Conservation (phyloP, 2,329 filamentous ascomycete species). For the Calonectria ilicicola region DNA sequence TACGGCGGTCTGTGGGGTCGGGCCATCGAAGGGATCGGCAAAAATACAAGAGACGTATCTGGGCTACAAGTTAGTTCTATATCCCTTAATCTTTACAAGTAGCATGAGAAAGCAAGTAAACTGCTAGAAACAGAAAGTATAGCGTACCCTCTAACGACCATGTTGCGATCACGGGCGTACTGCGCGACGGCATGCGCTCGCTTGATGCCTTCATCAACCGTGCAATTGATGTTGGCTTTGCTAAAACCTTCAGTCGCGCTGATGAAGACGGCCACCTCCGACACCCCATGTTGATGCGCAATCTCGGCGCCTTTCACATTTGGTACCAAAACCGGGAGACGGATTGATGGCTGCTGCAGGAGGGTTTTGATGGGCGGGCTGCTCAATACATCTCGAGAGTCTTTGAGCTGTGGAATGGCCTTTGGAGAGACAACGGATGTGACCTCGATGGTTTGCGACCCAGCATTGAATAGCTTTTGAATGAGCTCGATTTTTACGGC, state of each 20-base stretch:
- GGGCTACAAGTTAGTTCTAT: neutral
- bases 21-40: slow-evolving; percentile 61
- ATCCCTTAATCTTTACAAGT: neutral
- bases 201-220: slow-evolving; percentile 64
- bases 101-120: neutral
- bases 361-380: slow-evolving; percentile 21
- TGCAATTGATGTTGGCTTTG: slow-evolving; percentile 69
- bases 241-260: slow-evolving; percentile 71
- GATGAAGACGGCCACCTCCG: slow-evolving; percentile 64
- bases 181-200: slow-evolving; percentile 62
- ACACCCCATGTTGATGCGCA: slow-evolving; percentile 32
- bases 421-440: slow-evolving; percentile 76
- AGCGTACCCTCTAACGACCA: slow-evolving; percentile 60
- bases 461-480: slow-evolving; percentile 65
- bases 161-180: slow-evolving; percentile 53
- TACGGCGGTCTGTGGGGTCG: slow-evolving; percentile 43
- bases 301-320: slow-evolving; percentile 67
- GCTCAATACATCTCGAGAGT: slow-evolving; percentile 62
- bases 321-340: slow-evolving; percentile 57
- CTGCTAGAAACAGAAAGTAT: neutral
- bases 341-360: neutral
- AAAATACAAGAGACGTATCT: slow-evolving; percentile 68
- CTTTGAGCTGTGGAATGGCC: slow-evolving; percentile 75
- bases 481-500: slow-evolving; percentile 74
- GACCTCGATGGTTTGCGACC: slow-evolving; percentile 72